Percentiles rank a stretch among this genome's conserved stretches.
Conservation (phyloP, 176 grass and related monocot genomes). For the Ensete glaucum region DNA sequence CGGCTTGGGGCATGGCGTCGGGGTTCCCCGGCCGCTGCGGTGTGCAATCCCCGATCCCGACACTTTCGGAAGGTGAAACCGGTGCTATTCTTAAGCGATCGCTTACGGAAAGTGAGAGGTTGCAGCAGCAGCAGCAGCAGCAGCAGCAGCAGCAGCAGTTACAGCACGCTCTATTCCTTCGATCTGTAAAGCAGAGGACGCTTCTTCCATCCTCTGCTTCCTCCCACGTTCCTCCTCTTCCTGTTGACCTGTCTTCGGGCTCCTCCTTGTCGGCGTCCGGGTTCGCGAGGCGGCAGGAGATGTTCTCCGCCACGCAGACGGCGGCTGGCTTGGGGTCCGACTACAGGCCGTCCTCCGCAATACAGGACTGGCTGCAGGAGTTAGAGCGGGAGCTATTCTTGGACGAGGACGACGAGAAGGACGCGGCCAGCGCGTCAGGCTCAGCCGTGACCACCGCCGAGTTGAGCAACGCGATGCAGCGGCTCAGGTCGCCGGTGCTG, state of each 20-base stretch:
- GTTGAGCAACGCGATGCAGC: constrained; percentile 67
- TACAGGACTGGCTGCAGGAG: constrained; percentile 53
- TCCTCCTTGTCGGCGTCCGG: constrained; percentile 33
- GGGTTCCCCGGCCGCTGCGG: constrained; percentile 49
- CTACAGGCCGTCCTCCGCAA: background rate
- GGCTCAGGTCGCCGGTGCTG: constrained; percentile 35
- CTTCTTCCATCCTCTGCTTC: background rate
- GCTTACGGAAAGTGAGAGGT: constrained; percentile 56
- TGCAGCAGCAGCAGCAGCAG: constrained; percentile 45
- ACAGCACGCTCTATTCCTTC: constrained; percentile 55
- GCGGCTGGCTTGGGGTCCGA: constrained; percentile 14
- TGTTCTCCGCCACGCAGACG: constrained; percentile 19
- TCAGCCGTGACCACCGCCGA: constrained; percentile 67
- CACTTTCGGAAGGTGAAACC: constrained; percentile 16
- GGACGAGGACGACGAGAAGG: constrained; percentile 53
- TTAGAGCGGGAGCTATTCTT: constrained; percentile 77
- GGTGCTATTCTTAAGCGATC: constrained; percentile 66
- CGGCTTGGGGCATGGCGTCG: background rate
- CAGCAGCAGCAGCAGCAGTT: constrained; percentile 46
- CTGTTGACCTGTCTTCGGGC: constrained; percentile 1
- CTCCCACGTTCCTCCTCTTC: background rate
- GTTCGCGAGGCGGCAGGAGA: constrained; percentile 26
- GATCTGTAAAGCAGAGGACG: constrained; percentile 61
- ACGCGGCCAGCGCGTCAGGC: constrained; percentile 44
- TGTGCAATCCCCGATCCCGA: constrained; percentile 36